Percentiles rank a stretch among this genome's conserved stretches.
Conservation (phyloP, 164 flowering plant species). For the Macadamia integrifolia region DNA sequence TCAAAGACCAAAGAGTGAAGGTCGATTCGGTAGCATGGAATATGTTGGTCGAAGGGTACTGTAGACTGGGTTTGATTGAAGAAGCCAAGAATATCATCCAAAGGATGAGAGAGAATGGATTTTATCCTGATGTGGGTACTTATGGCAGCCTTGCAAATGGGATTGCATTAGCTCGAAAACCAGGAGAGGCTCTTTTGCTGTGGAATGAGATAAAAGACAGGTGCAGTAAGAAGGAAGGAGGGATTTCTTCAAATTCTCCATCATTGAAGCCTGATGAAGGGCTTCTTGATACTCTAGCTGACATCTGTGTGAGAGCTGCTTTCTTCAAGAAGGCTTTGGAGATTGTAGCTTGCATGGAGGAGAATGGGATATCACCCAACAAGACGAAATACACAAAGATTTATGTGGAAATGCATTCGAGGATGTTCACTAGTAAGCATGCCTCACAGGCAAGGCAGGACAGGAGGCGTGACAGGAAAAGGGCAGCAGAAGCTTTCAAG, state of each 20-base stretch:
- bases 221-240: conserved; percentile 25
- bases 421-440: conserved; percentile 96
- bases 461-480: conserved; percentile 71
- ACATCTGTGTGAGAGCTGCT: conserved; percentile 89
- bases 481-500: conserved; percentile 95
- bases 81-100: conserved; percentile 63
- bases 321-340: conserved; percentile 89
- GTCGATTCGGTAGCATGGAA: conserved; percentile 91
- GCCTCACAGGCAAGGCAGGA: conserved; percentile 95
- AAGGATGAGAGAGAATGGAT: conserved; percentile 66
- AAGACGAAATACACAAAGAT: conserved; percentile 78
- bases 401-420: conserved; percentile 96
- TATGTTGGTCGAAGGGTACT: conserved; percentile 85
- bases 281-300: conserved; percentile 76
- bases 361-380: conserved; percentile 81
- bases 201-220: conserved; percentile 94
- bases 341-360: conserved; percentile 96
- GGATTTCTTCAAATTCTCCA: conserved; percentile 34
- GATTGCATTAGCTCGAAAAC: conserved; percentile 69
- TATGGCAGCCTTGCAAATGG: conserved; percentile 91
- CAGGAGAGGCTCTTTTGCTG: conserved; percentile 88
- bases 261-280: conserved; percentile 83
- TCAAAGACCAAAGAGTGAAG: conserved; percentile 72
- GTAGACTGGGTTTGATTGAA: conserved; percentile 65
- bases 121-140: conserved; percentile 71